phyloP scores from a whole-genome alignment of 1,139 yeast genomes.

The Taiozyma sp. region DNA sequence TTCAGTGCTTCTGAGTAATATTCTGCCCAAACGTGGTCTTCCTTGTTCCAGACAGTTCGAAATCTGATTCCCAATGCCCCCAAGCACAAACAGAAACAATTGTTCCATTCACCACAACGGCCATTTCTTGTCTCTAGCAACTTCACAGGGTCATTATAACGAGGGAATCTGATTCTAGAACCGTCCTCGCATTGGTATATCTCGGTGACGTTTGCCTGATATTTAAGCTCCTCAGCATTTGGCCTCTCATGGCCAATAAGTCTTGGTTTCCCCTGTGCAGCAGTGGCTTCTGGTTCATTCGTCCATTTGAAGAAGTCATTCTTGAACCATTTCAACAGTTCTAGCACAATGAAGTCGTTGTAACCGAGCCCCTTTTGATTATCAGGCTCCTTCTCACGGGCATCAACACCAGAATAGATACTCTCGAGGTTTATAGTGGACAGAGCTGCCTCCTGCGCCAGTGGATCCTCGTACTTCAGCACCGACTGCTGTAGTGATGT shows the following conservation, averaged over 20 bases:
- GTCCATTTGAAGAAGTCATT: conserved; percentile 81
- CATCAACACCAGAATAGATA: conserved; percentile 33
- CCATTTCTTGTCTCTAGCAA: conserved; percentile 62
- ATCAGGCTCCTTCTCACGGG: conserved; percentile 26
- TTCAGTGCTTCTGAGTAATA: conserved; percentile 55
- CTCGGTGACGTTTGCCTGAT: conserved; percentile 51
- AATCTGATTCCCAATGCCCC: conserved; percentile 58
- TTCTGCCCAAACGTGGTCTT: conserved; percentile 97
- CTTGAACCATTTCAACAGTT: conserved; percentile 70
- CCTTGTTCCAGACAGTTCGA: conserved; percentile 81
- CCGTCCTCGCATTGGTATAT: conserved; percentile 58
- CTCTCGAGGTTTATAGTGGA: conserved; percentile 30
- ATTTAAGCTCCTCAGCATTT: conserved; percentile 35
- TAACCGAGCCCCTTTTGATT: conserved; percentile 33
- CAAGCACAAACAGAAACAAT: conserved; percentile 67
- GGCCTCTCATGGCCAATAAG: conserved; percentile 33
- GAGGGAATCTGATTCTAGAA: conserved; percentile 51
- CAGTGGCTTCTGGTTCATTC: conserved; percentile 46
- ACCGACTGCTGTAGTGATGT: conserved; percentile 10
- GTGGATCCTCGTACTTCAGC: conserved; percentile 14
- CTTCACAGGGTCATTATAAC: conserved; percentile 65
- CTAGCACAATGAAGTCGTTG: conserved; percentile 67
- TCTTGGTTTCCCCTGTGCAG: conserved; percentile 31
- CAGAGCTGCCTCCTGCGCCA: conserved; percentile 27
- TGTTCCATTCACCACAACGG: conserved; percentile 96